Evolutionary conservation across 2,329 filamentous ascomycete genomes (phyloP).

Genomic region (Apiospora saccharicola): DNA sequence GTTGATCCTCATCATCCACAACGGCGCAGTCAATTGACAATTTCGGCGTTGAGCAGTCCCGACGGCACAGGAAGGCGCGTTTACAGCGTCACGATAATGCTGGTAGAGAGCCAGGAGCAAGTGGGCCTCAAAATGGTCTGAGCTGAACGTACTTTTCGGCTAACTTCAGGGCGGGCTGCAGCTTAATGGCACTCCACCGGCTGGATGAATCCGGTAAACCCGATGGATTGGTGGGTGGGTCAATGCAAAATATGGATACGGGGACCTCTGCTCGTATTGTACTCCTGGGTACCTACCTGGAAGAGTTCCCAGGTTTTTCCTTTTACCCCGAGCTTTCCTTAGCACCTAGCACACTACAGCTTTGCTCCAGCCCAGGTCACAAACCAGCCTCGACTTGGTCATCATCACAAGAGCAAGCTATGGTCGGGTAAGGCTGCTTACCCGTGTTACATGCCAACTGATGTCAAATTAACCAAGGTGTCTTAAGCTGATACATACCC

Average conservation of each 20-base stretch:
- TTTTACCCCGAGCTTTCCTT: conserved; percentile 6
- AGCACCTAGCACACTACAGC: background rate
- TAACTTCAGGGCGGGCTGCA: conserved; percentile 12
- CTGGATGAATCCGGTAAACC: conserved; percentile 14
- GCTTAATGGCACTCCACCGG: background rate
- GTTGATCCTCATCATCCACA: background rate
- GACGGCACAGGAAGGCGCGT: background rate
- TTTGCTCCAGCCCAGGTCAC: background rate
- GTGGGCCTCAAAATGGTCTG: background rate
- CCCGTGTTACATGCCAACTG: conserved; percentile 5
- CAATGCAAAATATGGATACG: background rate
- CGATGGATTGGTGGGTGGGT: background rate
- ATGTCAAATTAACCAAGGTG: conserved; percentile 1
- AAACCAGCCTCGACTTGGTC: background rate
- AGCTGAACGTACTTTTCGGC: background rate
- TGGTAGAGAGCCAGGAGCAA: background rate
- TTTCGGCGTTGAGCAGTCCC: background rate
- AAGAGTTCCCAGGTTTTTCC: background rate
- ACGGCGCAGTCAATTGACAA: background rate
- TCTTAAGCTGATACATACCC: background rate
- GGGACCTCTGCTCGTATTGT: background rate
- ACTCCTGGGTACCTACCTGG: background rate
- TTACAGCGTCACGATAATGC: background rate
- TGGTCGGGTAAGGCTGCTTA: conserved; percentile 2
- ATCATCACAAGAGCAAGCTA: background rate